A percentile compares a stretch with the other conserved stretches of the same genome.
phyloP scores from a whole-genome alignment of 78 protist species.

The Thecamonas trahens region DNA sequence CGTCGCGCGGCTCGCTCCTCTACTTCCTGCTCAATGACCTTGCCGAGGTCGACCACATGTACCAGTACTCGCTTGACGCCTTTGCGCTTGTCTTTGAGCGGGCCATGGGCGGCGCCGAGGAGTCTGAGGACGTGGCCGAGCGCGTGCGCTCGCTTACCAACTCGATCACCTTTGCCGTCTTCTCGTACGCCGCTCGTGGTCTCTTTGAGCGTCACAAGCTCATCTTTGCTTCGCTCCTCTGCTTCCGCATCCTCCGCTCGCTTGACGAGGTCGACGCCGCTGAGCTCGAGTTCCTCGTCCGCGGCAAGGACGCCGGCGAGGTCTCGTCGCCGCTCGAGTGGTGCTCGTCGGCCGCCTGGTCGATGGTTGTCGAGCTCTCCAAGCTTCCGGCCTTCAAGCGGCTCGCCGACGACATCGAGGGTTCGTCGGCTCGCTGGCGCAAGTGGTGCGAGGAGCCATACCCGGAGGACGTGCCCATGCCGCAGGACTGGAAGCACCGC shows the following conservation, averaged over 20 bases:
- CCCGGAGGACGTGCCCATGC: conserved; percentile 75
- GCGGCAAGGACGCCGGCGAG: conserved; percentile 7
- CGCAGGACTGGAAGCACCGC: conserved; percentile 74
- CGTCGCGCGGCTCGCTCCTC: conserved; percentile 59
- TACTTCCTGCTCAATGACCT: conserved; percentile 74
- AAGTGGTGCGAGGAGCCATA: conserved; percentile 53
- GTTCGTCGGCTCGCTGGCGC: conserved; percentile 63
- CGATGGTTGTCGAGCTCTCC: conserved; percentile 19
- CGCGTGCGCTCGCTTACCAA: conserved; percentile 20
- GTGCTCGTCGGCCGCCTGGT: conserved; percentile 52
- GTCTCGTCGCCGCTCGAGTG: conserved; percentile 24
- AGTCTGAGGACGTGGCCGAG: neutral
- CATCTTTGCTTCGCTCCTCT: conserved; percentile 46
- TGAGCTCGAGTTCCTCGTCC: conserved; percentile 41
- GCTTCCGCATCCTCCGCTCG: conserved; percentile 18
- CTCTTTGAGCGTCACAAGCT: conserved; percentile 76
- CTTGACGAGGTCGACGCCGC: conserved; percentile 20
- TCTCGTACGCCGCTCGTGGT: conserved; percentile 57
- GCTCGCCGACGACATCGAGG: conserved; percentile 60
- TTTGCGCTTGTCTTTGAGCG: conserved; percentile 7
- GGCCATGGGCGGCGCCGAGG: neutral
- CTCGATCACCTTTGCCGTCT: conserved; percentile 25
- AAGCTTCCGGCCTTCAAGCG: conserved; percentile 39
- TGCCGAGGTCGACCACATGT: conserved; percentile 61
- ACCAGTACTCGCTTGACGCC: conserved; percentile 66